phyloP scores from a whole-genome alignment of 78 protist genomes.

The Guillardia theta region DNA sequence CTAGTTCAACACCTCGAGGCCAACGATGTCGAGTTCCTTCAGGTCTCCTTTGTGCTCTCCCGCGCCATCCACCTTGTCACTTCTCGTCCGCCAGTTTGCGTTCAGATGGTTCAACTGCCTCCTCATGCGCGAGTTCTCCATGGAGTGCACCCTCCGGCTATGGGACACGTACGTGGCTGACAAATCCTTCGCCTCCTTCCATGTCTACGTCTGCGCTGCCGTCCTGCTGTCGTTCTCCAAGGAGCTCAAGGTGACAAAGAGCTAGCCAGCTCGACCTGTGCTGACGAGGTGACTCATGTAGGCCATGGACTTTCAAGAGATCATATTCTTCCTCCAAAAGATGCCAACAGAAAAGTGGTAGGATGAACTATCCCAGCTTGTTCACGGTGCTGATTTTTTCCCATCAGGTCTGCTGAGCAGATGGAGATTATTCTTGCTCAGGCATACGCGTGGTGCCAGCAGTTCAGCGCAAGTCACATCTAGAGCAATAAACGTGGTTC shows the following conservation, averaged over 20 bases:
- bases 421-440: not conserved
- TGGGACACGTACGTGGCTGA: constrained; percentile 54
- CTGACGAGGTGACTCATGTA: not conserved
- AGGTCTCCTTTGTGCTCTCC: not conserved
- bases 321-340: not conserved
- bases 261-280: not conserved
- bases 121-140: constrained; percentile 26
- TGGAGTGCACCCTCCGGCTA: not conserved
- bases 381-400: not conserved
- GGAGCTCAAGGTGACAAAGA: not conserved
- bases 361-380: not conserved
- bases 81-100: not conserved
- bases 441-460: not conserved
- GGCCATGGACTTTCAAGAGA: not conserved
- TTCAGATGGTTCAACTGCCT: constrained; percentile 57
- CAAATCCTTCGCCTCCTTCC: not conserved
- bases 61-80: not conserved
- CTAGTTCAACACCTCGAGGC: not conserved
- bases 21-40: not conserved
- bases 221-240: not conserved
- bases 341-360: not conserved
- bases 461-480: not conserved
- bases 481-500: no score
- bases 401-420: not conserved
- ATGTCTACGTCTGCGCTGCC: constrained; percentile 13